phyloP scores from a whole-genome alignment of 805 yeast genomes.

The Priceomyces castillae region DNA sequence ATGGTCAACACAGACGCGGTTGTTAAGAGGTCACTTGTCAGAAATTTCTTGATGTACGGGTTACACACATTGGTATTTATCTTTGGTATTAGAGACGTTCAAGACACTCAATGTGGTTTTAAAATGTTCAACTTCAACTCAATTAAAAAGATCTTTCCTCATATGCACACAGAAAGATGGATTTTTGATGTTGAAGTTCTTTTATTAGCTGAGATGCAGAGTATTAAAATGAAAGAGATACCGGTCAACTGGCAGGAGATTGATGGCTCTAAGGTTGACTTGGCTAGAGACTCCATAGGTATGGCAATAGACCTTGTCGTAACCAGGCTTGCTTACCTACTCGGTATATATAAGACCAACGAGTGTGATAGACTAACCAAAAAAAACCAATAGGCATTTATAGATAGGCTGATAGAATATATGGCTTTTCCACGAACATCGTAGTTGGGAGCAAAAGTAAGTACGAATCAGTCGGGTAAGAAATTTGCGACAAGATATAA shows the following conservation, averaged over 20 bases:
- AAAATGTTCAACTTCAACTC: constrained; percentile 81
- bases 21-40: constrained; percentile 82
- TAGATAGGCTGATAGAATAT: not conserved
- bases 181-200: constrained; percentile 94
- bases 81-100: constrained; percentile 82
- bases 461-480: too few relatives aligned
- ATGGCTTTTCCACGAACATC: too few relatives aligned
- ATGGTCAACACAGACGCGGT: constrained; percentile 96
- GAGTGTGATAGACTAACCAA: constrained; percentile 9
- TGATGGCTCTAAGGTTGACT: constrained; percentile 88
- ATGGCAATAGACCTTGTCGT: constrained; percentile 95
- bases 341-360: constrained; percentile 68
- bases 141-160: constrained; percentile 67
- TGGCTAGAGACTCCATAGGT: constrained; percentile 83
- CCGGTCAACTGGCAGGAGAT: constrained; percentile 97
- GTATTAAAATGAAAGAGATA: constrained; percentile 67
- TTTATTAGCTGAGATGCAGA: constrained; percentile 71
- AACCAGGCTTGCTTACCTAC: constrained; percentile 80
- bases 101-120: constrained; percentile 98
- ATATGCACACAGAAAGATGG: constrained; percentile 97
- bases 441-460: too few relatives aligned
- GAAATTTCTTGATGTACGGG: constrained; percentile 92
- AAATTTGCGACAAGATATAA: too few relatives aligned
- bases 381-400: constrained; percentile 5
- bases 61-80: constrained; percentile 81